These are phyloP conservation scores for Pleurotus djamor DNA, from an alignment of 768 basidiomycete species.

Conservation along the genomic window DNA sequence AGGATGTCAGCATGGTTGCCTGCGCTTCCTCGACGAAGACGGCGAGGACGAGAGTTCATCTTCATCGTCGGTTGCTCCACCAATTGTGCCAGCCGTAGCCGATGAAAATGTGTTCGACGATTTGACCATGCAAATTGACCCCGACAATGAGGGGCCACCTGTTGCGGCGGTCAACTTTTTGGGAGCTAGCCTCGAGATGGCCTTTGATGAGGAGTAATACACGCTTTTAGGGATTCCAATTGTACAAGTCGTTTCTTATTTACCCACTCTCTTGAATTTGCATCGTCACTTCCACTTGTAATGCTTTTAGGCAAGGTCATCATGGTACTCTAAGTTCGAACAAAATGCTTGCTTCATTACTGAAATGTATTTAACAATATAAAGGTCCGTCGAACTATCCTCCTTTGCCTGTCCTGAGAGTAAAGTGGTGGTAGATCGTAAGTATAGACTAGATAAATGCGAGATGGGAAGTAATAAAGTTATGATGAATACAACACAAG, in stretches of 20 bases:
- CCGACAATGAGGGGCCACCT: neutral
- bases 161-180: neutral
- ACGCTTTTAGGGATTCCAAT: no score
- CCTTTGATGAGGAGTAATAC: neutral
- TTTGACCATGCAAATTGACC: neutral
- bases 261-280: neutral
- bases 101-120: neutral
- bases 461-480: neutral
- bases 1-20: slow-evolving; percentile 62
- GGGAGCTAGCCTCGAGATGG: neutral
- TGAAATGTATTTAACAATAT: slow-evolving; percentile 2
- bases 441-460: neutral
- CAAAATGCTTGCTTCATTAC: slow-evolving; percentile 7
- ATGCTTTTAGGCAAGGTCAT: no score
- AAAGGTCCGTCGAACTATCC: neutral
- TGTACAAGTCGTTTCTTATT: no score
- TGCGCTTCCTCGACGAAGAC: slow-evolving; percentile 50
- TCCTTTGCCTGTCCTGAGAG: neutral
- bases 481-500: slow-evolving; percentile 6
- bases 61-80: neutral
- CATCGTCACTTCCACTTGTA: no score
- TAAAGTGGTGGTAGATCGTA: neutral
- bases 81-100: neutral
- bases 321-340: neutral
- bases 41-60: neutral